phyloP scores from a whole-genome alignment of 805 yeast species.

The Ogataea naganishii region DNA sequence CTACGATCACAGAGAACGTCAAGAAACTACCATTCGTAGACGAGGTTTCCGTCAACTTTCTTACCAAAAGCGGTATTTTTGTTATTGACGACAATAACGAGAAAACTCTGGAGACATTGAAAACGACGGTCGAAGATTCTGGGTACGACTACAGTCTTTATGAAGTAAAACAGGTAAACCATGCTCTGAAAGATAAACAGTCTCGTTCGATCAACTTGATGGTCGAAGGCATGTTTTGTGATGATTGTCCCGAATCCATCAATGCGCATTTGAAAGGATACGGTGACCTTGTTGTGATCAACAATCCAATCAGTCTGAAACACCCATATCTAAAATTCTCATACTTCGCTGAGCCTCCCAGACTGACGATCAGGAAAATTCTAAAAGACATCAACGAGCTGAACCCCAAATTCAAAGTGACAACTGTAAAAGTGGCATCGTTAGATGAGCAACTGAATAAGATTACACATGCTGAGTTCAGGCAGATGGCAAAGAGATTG shows the following conservation, averaged over 20 bases:
- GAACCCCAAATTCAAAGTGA: constrained; percentile 38
- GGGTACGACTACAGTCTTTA: constrained; percentile 56
- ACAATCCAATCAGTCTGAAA: constrained; percentile 44
- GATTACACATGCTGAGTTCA: constrained; percentile 40
- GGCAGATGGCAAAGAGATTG: constrained; percentile 36
- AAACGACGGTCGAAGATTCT: constrained; percentile 49
- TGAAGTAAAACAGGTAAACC: constrained; percentile 33
- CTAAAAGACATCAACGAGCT: constrained; percentile 38
- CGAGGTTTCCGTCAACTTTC: constrained; percentile 44
- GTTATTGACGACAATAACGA: constrained; percentile 35
- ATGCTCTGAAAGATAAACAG: constrained; percentile 36
- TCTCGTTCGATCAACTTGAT: constrained; percentile 50
- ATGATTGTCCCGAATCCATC: constrained; percentile 55
- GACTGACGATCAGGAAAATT: constrained; percentile 47
- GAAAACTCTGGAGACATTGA: constrained; percentile 29
- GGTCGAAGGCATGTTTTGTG: constrained; percentile 63
- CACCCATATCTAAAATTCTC: constrained; percentile 56
- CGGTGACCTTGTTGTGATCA: constrained; percentile 50
- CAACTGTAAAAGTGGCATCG: constrained; percentile 43
- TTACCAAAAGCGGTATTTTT: constrained; percentile 58
- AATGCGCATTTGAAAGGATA: constrained; percentile 37
- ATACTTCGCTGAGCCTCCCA: constrained; percentile 50
- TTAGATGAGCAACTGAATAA: constrained; percentile 55
- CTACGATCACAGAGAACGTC: constrained; percentile 41
- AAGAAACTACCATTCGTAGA: constrained; percentile 41